phyloP scores from a whole-genome alignment of 495 filamentous ascomycete species.

The Rostrohypoxylon terebratum region DNA sequence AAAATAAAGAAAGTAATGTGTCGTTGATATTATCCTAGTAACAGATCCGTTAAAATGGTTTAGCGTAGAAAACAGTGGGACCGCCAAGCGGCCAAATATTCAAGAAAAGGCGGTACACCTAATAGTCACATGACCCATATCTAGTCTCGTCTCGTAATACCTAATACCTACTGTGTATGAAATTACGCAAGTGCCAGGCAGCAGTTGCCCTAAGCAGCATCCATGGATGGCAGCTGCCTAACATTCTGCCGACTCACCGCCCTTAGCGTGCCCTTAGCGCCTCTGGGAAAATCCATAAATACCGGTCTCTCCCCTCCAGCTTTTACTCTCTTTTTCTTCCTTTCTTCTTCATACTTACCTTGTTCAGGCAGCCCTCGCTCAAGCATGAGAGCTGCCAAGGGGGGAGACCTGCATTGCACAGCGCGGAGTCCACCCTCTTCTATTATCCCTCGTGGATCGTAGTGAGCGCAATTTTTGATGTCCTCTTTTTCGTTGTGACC shows the following conservation, averaged over 20 bases:
- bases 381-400: constrained; percentile 69
- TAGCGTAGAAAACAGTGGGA: too few relatives aligned
- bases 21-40: too few relatives aligned
- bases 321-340: constrained; percentile 28
- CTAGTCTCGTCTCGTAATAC: neutral
- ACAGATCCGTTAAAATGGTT: too few relatives aligned
- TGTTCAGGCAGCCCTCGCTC: constrained; percentile 72
- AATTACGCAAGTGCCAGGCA: constrained; percentile 14
- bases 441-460: constrained; percentile 76
- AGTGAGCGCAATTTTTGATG: constrained; percentile 53
- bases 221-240: too few relatives aligned
- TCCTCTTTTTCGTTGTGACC: constrained; percentile 37
- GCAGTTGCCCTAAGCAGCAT: neutral
- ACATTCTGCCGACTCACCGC: constrained; percentile 22
- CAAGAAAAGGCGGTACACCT: neutral
- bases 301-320: neutral
- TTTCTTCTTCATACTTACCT: constrained; percentile 80
- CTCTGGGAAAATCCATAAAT: constrained; percentile 7
- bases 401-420: constrained; percentile 84
- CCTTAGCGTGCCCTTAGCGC: constrained; percentile 5
- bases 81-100: too few relatives aligned
- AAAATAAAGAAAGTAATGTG: too few relatives aligned
- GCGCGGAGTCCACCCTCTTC: constrained; percentile 73
- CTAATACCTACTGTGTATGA: too few relatives aligned
- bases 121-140: neutral